Conservation (phyloP, 371 early-diverging fungal species). For the Rhizopus microsporus region DNA sequence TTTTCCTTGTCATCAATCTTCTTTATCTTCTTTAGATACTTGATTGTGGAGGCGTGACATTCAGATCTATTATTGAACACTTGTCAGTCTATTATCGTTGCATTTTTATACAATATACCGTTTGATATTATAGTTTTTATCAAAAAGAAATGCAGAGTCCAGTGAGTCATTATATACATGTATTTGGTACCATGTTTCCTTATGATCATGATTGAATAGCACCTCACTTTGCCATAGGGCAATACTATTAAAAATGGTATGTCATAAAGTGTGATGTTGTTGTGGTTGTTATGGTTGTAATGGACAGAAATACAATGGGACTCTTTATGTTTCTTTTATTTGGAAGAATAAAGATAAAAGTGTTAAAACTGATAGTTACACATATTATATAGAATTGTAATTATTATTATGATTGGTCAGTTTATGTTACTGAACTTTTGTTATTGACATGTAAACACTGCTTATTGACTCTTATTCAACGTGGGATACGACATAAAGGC, state of each 20-base stretch:
- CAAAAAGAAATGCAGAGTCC: conserved; percentile 17
- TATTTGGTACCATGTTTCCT: conserved; percentile 16
- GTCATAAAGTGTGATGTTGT: too few relatives aligned
- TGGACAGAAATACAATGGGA: too few relatives aligned
- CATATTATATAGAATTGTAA: too few relatives aligned
- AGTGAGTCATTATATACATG: conserved; percentile 12
- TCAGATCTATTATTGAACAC: conserved; percentile 20
- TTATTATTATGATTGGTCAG: too few relatives aligned
- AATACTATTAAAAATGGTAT: conserved; percentile 16
- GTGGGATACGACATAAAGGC: too few relatives aligned
- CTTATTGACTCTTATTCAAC: too few relatives aligned
- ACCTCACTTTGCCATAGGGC: conserved; percentile 20
- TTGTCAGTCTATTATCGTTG: conserved; percentile 22
- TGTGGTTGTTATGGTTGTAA: too few relatives aligned
- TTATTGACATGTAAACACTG: too few relatives aligned
- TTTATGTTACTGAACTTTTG: too few relatives aligned
- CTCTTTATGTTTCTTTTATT: too few relatives aligned
- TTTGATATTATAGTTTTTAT: conserved; percentile 20
- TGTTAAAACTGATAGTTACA: too few relatives aligned
- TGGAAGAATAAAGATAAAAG: too few relatives aligned
- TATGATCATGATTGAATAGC: conserved; percentile 17
- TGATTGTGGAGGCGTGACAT: conserved; percentile 19
- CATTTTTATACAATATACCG: conserved; percentile 22
- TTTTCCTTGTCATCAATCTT: conserved; percentile 18
- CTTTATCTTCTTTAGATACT: conserved; percentile 18